phyloP scores from a whole-genome alignment of 2,329 filamentous ascomycete genomes.

The Aspergillus sp. region DNA sequence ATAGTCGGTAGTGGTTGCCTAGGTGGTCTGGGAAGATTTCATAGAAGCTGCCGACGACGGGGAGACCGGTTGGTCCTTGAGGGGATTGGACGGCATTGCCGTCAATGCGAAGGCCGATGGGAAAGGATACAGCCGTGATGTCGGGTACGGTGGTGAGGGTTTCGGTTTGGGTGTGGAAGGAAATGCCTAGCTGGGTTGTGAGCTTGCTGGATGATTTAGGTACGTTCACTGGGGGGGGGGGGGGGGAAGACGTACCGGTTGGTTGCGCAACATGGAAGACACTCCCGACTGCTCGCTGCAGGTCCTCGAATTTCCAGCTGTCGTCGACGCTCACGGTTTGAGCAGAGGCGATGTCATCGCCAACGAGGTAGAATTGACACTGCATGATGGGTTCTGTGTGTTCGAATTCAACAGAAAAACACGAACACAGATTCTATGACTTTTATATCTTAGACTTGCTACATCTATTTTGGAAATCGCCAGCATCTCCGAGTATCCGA shows the following conservation, averaged over 20 bases:
- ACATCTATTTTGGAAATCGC: too few species aligned
- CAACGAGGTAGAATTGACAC: constrained; percentile 19
- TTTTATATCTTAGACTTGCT: neutral
- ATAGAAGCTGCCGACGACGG: constrained; percentile 51
- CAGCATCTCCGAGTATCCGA: too few species aligned
- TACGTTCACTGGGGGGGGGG: too few species aligned
- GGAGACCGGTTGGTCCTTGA: constrained; percentile 21
- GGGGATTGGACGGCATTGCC: constrained; percentile 22
- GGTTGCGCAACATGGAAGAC: constrained; percentile 46
- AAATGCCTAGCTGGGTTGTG: constrained; percentile 4
- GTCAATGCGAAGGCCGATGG: constrained; percentile 23
- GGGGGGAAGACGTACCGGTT: constrained; percentile 39
- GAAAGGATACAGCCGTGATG: neutral
- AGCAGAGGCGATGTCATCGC: constrained; percentile 28
- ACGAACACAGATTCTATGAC: too few species aligned
- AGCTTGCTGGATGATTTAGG: neutral
- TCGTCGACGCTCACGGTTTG: constrained; percentile 54
- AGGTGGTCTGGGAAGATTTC: constrained; percentile 57
- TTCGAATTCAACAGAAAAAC: neutral
- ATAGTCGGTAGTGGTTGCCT: constrained; percentile 55
- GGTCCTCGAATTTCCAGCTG: constrained; percentile 51
- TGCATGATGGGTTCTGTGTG: constrained; percentile 1
- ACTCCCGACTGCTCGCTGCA: constrained; percentile 53
- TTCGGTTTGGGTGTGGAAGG: constrained; percentile 11
- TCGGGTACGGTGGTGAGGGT: constrained; percentile 8